Conservation (phyloP, 192 early-diverging fungal species). For the Backusella sp. region DNA sequence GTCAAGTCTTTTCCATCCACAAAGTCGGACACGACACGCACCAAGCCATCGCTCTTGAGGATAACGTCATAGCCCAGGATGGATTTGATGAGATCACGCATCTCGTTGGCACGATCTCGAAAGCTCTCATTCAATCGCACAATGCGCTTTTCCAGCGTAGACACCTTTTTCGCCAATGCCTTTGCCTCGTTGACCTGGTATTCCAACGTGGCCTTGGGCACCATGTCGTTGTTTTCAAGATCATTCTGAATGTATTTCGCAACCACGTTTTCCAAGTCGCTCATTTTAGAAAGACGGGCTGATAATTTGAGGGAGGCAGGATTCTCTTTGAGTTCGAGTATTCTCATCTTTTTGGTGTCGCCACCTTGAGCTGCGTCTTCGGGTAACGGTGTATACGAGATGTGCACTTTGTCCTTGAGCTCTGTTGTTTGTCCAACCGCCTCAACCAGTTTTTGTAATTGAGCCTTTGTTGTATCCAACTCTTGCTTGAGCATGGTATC, state of each 20-base stretch:
- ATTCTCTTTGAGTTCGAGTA: neutral
- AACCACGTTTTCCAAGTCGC: neutral
- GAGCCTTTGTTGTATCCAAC: neutral
- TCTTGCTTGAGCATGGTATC: neutral
- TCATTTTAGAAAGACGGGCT: neutral
- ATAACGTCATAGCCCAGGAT: neutral
- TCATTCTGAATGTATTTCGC: neutral
- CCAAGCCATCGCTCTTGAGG: neutral
- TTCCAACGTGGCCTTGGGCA: neutral
- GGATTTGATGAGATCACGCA: neutral
- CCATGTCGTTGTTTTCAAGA: neutral
- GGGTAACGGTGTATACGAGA: neutral
- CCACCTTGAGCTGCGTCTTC: neutral
- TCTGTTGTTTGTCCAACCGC: neutral
- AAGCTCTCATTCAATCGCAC: neutral
- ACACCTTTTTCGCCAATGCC: neutral
- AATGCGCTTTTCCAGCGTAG: neutral
- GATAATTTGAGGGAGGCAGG: neutral
- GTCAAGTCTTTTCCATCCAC: neutral
- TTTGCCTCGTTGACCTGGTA: neutral
- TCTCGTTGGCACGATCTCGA: neutral
- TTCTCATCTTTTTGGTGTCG: neutral
- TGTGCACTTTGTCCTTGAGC: neutral
- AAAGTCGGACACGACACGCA: neutral
- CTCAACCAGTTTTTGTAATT: neutral